Base-by-base conservation (phyloP, 2,329 filamentous ascomycete genomes). In the Trichoderma aggressivum region DNA sequence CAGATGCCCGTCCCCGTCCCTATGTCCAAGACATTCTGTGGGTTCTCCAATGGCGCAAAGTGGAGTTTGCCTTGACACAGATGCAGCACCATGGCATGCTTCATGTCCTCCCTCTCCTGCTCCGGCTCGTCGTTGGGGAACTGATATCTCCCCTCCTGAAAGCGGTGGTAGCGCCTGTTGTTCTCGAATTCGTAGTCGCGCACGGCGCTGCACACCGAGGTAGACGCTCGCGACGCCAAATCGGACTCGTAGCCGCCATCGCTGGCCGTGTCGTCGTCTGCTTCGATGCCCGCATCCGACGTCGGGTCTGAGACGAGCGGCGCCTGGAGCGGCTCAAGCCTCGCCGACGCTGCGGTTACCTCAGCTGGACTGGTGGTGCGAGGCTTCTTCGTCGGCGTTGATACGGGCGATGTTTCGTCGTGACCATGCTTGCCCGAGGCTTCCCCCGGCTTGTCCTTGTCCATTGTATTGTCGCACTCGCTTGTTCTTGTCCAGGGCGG, bases 51-150 rank as follows among this genome's bases (percentile, higher is more conserved):
- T 1, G 84, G 84, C 32, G 84, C 80, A 66, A 81, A 79, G 69
- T 83, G 81, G 16, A 86, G 78, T 62, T 77, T 76, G 0, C 80
- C 81, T 2, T 80, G 78, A 14, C 79, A 77, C 6, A 83, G 69
- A 50, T 76, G 74, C 28, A 83, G 74, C 3, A 80, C 73, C 74
- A 82, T 80, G 26, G 81, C 80, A 65, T 84, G 82, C 71, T 82
- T 79, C 79, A 82, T 83, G 70, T 81, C 81, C 73, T 84, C 82
- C 26, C 84, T 76, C 72, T 82, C 81, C 73, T 84, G 83, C 72
- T 85, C 83, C 3, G 77, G 74, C n/a, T 83, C 80, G 67, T 85
- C 83, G 71, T 85, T 84, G 18, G 81, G 81, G 69, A 82, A 80
- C 32, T 79, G 76, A 43, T 81, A 81, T 1, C 78, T 73, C 5